Evolutionary conservation across 2,329 filamentous ascomycete genomes (phyloP), one percentile per base, ranked within the genome.

Genomic region (Cryphonectria radicalis): DNA sequence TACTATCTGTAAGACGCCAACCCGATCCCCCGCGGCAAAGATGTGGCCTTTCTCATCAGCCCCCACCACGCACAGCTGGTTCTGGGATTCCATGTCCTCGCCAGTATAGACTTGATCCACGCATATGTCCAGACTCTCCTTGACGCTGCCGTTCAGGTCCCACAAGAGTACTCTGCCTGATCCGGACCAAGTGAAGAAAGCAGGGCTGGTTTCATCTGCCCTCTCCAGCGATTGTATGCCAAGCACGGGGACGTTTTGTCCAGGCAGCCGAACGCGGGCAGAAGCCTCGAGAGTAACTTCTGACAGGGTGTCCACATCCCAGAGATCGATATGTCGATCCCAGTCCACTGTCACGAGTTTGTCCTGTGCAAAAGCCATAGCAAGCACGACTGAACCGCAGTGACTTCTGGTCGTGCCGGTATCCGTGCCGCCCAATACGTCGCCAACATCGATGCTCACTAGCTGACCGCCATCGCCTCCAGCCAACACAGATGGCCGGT

Each of bases 161-260:
- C 96, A 99, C 75, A 97, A 92, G 35, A 93, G 88, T 66, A 98
- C 87, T 22, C 88, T 90, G 6, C 96, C 96, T 67, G 91, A 90
- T 32, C 88, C 89, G 1, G 95, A 95, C 93, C 95, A 99, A 0
- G 95, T 98, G 74, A 95, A 91, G 77, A 98, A 98, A 11, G 91
- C 88, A 0, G 93, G 91, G 32, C 88, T 85, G 35, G 89, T 81
- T 5, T 84, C 79, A 71, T 93, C 92, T 0, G 89, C 85, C 32
- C 83, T 83, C 3, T 85, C 80, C 5, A 98, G 82, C 0, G 90
- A 80, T 67, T 90, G 88, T 0, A 98, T 90, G 19, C 96, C 96
- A 59, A 94, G 80, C n/a, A 92, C 88, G 0, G 89, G 81, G 66
- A 91, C 89, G 19, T 88, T 88, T 71, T 90, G 88, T 17, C 89